Evolutionary conservation across 2,329 filamentous ascomycete genomes (phyloP).

Genomic region (Claviceps arundinis): DNA sequence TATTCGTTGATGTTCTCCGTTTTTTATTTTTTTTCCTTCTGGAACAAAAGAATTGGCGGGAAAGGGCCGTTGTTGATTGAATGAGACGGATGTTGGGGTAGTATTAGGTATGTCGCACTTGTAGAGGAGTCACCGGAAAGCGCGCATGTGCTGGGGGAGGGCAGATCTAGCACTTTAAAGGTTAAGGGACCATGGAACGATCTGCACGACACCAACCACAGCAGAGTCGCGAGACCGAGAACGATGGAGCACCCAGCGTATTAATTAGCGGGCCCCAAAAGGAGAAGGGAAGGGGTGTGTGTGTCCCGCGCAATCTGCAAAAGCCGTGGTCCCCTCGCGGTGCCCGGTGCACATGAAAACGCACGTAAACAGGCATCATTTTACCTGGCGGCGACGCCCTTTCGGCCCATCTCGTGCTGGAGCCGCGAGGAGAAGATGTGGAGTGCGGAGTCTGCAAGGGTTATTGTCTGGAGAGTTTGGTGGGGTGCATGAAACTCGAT

Average conservation of each 20-base stretch:
- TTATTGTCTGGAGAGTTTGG: neutral
- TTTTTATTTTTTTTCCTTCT: neutral
- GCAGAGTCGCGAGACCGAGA: neutral
- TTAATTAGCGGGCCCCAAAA: neutral
- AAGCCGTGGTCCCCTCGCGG: neutral
- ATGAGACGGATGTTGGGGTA: neutral
- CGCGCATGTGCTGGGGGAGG: neutral
- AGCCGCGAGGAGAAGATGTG: slow-evolving; percentile 3
- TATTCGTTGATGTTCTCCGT: neutral
- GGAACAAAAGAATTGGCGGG: neutral
- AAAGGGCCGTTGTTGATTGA: neutral
- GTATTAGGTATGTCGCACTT: slow-evolving; percentile 2
- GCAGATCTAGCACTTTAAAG: slow-evolving; percentile 3
- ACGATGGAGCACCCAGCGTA: neutral
- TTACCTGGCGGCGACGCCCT: slow-evolving; percentile 2
- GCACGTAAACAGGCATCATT: neutral
- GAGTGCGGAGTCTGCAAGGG: slow-evolving; percentile 6
- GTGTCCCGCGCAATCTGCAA: neutral
- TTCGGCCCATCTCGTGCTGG: slow-evolving; percentile 7
- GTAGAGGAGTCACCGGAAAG: neutral
- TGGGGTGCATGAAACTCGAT: neutral
- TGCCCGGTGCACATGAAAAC: neutral
- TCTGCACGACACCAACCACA: neutral
- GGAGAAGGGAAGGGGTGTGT: neutral
- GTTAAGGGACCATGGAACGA: neutral